Conservation (phyloP, 164 flowering plant species). For the Piper betle region DNA sequence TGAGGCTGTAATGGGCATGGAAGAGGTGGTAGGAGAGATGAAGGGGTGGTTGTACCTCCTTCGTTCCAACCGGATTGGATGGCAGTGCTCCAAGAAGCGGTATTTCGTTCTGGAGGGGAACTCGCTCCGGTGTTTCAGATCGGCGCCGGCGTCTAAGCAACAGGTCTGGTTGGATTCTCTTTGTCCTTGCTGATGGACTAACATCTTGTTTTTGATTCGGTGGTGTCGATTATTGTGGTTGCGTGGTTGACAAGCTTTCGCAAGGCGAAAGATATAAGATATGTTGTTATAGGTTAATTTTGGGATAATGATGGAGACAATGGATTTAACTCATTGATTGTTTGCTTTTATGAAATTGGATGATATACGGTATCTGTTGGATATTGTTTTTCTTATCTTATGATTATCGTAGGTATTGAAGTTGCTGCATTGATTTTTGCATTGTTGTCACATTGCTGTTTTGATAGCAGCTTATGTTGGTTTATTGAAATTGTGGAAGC, state of each 20-base stretch:
- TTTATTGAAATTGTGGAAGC: neutral
- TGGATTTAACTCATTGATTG: too few relatives aligned
- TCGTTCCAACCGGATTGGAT: conserved; percentile 55
- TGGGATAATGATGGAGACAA: too few relatives aligned
- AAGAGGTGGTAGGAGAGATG: conserved; percentile 38
- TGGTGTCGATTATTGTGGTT: too few relatives aligned
- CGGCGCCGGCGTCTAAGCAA: conserved; percentile 28
- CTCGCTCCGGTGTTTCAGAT: conserved; percentile 53
- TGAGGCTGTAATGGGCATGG: conserved; percentile 20
- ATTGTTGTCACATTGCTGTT: neutral
- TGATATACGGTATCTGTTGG: neutral
- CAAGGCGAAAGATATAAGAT: too few relatives aligned
- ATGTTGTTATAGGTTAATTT: too few relatives aligned
- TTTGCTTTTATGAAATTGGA: too few relatives aligned
- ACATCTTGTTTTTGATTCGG: too few relatives aligned
- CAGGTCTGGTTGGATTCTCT: conserved; percentile 28
- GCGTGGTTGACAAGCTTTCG: too few relatives aligned
- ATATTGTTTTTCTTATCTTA: neutral
- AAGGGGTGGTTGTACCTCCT: conserved; percentile 77
- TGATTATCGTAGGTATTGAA: neutral
- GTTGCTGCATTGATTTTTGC: neutral
- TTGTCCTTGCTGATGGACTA: neutral
- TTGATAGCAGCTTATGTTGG: neutral
- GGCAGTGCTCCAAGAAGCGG: conserved; percentile 62
- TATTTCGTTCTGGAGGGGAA: conserved; percentile 62